A percentile compares a stretch with the other conserved stretches of the same genome.
Conservation (phyloP, 495 filamentous ascomycete species). For the Hypomontagnella submonticulosa region DNA sequence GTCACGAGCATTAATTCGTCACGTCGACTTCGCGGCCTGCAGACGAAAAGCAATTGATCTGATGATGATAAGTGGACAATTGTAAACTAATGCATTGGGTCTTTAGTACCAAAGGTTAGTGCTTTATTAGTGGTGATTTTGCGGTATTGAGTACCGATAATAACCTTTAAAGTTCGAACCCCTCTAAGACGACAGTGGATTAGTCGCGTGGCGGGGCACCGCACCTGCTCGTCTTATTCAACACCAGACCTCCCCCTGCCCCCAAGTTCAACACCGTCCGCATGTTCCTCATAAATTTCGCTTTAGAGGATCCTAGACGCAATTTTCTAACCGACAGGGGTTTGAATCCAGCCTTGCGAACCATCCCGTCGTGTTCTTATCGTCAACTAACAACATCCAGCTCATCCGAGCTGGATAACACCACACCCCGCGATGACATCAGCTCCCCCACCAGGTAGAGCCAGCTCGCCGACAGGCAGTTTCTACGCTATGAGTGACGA, state of each 20-base stretch:
- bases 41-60: conserved; percentile 15
- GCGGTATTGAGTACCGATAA: not conserved
- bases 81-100: conserved; percentile 25
- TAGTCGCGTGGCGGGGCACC: conserved; percentile 37
- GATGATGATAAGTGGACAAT: conserved; percentile 28
- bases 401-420: conserved; percentile 33
- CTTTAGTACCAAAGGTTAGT: conserved; percentile 21
- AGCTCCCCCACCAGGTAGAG: conserved; percentile 45
- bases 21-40: conserved; percentile 18
- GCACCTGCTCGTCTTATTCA: conserved; percentile 29
- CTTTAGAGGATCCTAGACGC: conserved; percentile 16
- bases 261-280: conserved; percentile 22
- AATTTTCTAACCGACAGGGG: conserved; percentile 13
- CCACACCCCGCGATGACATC: conserved; percentile 49
- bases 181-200: conserved; percentile 3
- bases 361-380: conserved; percentile 14
- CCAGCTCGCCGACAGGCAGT: conserved; percentile 81
- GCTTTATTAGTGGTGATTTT: conserved; percentile 16
- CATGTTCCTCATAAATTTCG: conserved; percentile 37
- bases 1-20: conserved; percentile 37
- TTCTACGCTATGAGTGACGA: conserved; percentile 98
- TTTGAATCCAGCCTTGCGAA: conserved; percentile 16
- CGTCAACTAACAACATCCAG: conserved; percentile 30
- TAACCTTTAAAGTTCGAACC: not conserved
- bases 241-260: conserved; percentile 3